These are phyloP conservation scores for Letharia lupina DNA, from an alignment of 495 filamentous ascomycete genomes.

Conservation along the genomic window DNA sequence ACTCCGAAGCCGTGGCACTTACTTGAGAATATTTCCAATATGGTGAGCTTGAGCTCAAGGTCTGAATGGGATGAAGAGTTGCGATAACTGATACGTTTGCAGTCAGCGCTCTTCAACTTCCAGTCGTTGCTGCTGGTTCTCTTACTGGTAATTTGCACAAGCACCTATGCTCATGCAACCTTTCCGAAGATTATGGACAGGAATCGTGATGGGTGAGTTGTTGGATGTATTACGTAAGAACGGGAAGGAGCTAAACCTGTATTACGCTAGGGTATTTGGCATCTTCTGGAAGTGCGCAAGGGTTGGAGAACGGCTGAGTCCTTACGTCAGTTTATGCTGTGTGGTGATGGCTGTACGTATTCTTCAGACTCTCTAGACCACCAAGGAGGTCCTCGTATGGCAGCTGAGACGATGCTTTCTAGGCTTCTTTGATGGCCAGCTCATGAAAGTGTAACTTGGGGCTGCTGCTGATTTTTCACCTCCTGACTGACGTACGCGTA, in stretches of 20 bases:
- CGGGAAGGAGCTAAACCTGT: not conserved
- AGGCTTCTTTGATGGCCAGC: constrained; percentile 23
- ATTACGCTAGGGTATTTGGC: constrained; percentile 56
- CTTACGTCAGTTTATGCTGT: constrained; percentile 93
- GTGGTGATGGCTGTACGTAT: constrained; percentile 82
- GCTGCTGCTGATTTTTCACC: not conserved
- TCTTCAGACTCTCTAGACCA: not conserved
- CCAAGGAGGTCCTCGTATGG: not conserved
- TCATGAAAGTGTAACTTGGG: constrained; percentile 5
- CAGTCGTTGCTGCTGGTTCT: constrained; percentile 87
- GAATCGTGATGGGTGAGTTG: constrained; percentile 74
- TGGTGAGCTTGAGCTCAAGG: not conserved
- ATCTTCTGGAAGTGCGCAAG: constrained; percentile 96
- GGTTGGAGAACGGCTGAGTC: constrained; percentile 87
- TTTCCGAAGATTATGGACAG: constrained; percentile 89
- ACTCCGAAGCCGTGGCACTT: not conserved
- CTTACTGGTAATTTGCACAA: constrained; percentile 91
- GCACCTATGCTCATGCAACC: constrained; percentile 81
- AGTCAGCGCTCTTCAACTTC: constrained; percentile 98
- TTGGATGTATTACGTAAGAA: not conserved
- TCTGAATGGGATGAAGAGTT: not conserved
- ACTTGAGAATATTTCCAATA: not conserved
- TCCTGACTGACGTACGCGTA: not conserved
- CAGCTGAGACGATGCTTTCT: not conserved
- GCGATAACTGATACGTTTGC: constrained; percentile 17